A percentile compares a stretch with the other conserved stretches of the same genome.
phyloP scores from a whole-genome alignment of 495 filamentous ascomycete species.

The Talaromyces adpressus region DNA sequence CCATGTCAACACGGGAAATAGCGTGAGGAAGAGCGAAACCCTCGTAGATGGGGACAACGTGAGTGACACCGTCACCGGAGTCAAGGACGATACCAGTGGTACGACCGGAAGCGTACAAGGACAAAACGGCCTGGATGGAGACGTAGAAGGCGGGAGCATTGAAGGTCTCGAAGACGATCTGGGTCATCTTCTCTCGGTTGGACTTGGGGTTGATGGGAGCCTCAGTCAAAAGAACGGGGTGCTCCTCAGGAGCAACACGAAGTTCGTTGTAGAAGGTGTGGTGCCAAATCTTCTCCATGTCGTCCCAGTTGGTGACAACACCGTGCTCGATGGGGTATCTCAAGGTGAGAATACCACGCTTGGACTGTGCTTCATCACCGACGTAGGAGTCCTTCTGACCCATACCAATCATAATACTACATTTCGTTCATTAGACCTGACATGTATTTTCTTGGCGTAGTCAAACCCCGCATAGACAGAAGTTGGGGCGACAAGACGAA shows the following conservation, averaged over 20 bases:
- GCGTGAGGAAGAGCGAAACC: slow-evolving; percentile 99
- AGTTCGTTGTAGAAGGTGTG: slow-evolving; percentile 99
- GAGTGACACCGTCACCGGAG: slow-evolving; percentile 99
- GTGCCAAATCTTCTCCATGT: slow-evolving; percentile 99
- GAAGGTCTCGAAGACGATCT: slow-evolving; percentile 99
- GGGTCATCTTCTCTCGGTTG: slow-evolving; percentile 99
- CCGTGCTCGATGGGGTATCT: slow-evolving; percentile 99
- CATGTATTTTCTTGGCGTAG: background rate
- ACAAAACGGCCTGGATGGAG: slow-evolving; percentile 98
- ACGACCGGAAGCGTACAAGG: slow-evolving; percentile 98
- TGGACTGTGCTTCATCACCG: slow-evolving; percentile 98
- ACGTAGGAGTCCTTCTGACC: slow-evolving; percentile 99
- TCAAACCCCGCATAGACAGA: slow-evolving; percentile 11
- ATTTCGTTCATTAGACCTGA: slow-evolving; percentile 18
- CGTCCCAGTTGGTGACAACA: slow-evolving; percentile 99
- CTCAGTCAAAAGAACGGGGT: slow-evolving; percentile 98
- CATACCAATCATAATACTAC: slow-evolving; percentile 99
- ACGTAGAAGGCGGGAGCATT: slow-evolving; percentile 99
- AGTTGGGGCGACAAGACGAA: slow-evolving; percentile 12
- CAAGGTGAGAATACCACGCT: slow-evolving; percentile 99
- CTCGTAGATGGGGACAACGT: slow-evolving; percentile 99
- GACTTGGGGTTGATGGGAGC: slow-evolving; percentile 99
- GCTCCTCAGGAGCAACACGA: slow-evolving; percentile 99
- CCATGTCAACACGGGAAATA: slow-evolving; percentile 99
- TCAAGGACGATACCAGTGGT: slow-evolving; percentile 99